Conservation (phyloP, 177 flowering plant genomes). For the Vitis hybrid region DNA sequence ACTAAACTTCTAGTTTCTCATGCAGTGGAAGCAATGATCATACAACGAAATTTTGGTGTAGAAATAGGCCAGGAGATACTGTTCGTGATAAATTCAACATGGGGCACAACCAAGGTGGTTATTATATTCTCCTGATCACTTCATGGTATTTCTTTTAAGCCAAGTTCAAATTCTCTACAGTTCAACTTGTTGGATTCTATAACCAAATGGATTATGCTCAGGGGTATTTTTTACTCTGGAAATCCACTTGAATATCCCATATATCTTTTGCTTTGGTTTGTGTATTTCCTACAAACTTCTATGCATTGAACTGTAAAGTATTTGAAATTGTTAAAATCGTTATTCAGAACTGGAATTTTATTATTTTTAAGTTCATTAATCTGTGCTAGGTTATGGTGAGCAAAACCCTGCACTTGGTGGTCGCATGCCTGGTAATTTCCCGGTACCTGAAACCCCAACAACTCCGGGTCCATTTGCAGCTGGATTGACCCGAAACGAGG, state of each 20-base stretch:
- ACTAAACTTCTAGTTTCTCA: constrained; percentile 9
- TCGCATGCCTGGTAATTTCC: constrained; percentile 63
- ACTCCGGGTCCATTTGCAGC: constrained; percentile 85
- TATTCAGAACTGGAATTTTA: background rate
- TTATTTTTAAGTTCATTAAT: background rate
- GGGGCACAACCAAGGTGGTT: constrained; percentile 71
- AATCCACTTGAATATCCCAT: too few relatives aligned
- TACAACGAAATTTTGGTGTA: constrained; percentile 97
- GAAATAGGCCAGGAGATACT: constrained; percentile 98
- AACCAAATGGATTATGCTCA: background rate
- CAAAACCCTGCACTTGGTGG: constrained; percentile 63
- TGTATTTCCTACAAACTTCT: background rate
- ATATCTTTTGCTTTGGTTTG: background rate
- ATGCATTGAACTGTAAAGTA: background rate
- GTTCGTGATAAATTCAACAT: constrained; percentile 66
- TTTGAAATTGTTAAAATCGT: background rate
- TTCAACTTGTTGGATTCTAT: background rate
- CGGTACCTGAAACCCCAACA: constrained; percentile 61
- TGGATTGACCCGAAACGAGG: constrained; percentile 86
- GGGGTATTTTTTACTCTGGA: too few relatives aligned
- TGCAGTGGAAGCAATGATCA: constrained; percentile 98
- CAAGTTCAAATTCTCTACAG: background rate
- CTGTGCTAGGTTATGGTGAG: constrained; percentile 76
- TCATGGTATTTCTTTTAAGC: too few relatives aligned
- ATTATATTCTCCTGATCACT: too few relatives aligned